Evolutionary conservation across 2,329 filamentous ascomycete genomes (phyloP), one percentile per base, ranked within the genome.

Genomic region (Ophioceras dolichostomum): DNA sequence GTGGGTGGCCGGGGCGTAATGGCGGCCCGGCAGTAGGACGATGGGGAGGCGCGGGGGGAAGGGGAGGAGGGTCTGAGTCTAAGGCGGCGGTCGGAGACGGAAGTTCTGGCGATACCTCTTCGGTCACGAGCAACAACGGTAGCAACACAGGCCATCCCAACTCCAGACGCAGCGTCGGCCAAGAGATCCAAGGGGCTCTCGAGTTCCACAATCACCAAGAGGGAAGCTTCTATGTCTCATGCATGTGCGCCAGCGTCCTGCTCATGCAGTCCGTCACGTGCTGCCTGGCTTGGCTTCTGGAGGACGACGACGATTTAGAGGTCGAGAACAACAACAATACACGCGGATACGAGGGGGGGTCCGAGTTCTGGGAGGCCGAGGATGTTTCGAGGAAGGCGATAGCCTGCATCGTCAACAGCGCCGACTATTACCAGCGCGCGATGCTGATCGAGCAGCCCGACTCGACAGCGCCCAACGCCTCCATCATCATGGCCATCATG

Each of bases 241-340:
- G 34, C 34, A 29, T 36, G 34, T 12, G 19, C 9, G 34, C 17
- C 6, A 1, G 14, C 7, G 26, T 36, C 22, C 17, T 36, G 10
- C 18, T 31, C 27, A 18, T 19, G n/a, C 26, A 36, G 17, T n/a
- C 17, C 12, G 13, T 31, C 7, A 21, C 22, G 7, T 18, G 34
- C 7, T 30, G 34, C 13, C n/a, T 31, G 10, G 34, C 34, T 13
- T 36, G 34, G 34, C 14, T 36, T n/a, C 17, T n/a, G n/a, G n/a
- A n/a, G n/a, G n/a, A n/a, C n/a, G n/a, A n/a, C n/a, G n/a, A n/a
- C n/a, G n/a, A n/a, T n/a, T n/a, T n/a, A n/a, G n/a, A 21, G 26
- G 9, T 29, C 10, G 24, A 5, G 4, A 13, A 31, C 8, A 17
- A 29, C 12, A n/a, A n/a, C n/a, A n/a, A n/a, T n/a, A 10, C 26